Conservation (phyloP, 192 early-diverging fungal species). For the Irineochytrium annulatum region DNA sequence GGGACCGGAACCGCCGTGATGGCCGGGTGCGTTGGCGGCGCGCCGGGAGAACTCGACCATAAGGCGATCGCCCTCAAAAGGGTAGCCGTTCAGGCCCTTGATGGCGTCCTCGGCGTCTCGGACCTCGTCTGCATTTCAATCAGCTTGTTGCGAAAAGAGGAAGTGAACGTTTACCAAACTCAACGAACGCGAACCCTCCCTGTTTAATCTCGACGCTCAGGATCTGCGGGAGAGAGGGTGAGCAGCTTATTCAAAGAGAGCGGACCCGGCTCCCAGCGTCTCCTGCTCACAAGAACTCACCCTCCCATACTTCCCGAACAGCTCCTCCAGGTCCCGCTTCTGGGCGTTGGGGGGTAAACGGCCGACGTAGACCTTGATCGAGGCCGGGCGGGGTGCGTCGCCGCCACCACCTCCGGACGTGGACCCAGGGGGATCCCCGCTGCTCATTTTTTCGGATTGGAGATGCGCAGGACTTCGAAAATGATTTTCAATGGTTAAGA, state of each 20-base stretch:
- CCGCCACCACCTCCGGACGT: background rate
- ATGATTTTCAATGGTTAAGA: too few species aligned
- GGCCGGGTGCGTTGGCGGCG: background rate
- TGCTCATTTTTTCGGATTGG: background rate
- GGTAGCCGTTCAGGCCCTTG: constrained; percentile 37
- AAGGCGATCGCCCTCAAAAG: constrained; percentile 40
- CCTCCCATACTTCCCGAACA: constrained; percentile 44
- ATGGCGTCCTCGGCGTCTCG: constrained; percentile 52
- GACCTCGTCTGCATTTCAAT: constrained; percentile 35
- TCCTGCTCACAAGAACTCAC: constrained; percentile 29
- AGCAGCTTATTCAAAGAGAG: background rate
- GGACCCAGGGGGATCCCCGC: background rate
- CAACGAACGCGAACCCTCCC: constrained; percentile 52
- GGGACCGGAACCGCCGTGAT: constrained; percentile 1
- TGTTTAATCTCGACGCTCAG: constrained; percentile 44
- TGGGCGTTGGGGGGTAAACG: constrained; percentile 28
- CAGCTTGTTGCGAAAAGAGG: too few species aligned
- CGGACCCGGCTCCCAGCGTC: constrained; percentile 34
- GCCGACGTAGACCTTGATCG: constrained; percentile 48
- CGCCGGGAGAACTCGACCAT: constrained; percentile 42
- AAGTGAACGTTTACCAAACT: constrained; percentile 40
- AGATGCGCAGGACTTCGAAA: background rate
- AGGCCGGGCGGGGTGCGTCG: too few species aligned
- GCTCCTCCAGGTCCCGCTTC: constrained; percentile 41
- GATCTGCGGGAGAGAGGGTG: constrained; percentile 2